Evolutionary conservation across 306 rosid genomes (phyloP).

Genomic region (Medicago ruthenica): DNA sequence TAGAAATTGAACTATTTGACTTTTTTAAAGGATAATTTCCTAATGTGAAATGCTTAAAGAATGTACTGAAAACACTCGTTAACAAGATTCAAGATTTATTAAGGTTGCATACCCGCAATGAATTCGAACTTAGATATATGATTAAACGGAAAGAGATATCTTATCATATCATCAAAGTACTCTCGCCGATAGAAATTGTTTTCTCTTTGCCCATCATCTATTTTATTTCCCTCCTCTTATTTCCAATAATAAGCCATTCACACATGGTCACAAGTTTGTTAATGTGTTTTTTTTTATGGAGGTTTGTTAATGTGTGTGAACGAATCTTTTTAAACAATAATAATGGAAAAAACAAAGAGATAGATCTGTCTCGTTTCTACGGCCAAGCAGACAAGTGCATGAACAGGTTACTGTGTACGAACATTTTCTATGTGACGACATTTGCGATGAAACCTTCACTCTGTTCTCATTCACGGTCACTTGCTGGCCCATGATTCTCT

Average conservation of each 20-base stretch:
- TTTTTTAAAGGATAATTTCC: too few relatives aligned
- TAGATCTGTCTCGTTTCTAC: slow-evolving; percentile 30
- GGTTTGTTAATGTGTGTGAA: background rate
- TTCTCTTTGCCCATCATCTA: background rate
- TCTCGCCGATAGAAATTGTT: too few relatives aligned
- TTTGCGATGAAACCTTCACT: slow-evolving; percentile 5
- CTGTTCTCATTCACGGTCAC: too few relatives aligned
- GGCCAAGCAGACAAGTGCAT: slow-evolving; percentile 24
- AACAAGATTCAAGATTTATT: too few relatives aligned
- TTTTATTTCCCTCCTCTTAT: background rate
- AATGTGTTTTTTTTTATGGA: too few relatives aligned
- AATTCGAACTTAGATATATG: too few relatives aligned
- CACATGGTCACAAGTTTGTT: background rate
- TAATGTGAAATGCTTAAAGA: too few relatives aligned
- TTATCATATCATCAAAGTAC: too few relatives aligned
- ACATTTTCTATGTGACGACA: slow-evolving; percentile 21
- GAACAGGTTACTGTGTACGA: background rate
- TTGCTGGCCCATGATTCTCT: background rate
- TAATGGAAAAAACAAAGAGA: background rate
- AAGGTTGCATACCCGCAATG: too few relatives aligned
- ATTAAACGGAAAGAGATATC: too few relatives aligned
- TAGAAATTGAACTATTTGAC: too few relatives aligned
- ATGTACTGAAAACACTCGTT: too few relatives aligned
- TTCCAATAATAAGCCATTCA: background rate
- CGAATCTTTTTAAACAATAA: background rate